Conservation (phyloP, 208 protist genomes). For the Trypanosoma conorhini region DNA sequence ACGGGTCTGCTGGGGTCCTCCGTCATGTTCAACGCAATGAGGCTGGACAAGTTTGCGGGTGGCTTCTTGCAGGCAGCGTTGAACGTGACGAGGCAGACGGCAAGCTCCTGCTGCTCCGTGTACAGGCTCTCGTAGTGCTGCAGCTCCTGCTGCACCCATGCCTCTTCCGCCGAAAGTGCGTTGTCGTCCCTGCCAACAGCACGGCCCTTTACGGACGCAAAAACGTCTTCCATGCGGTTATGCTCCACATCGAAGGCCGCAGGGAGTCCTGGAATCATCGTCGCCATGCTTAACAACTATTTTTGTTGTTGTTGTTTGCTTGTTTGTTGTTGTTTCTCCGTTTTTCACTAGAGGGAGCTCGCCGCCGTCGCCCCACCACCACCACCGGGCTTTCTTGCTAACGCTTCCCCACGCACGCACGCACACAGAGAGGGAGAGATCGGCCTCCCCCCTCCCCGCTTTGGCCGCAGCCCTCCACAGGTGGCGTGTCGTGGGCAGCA, state of each 20-base stretch:
- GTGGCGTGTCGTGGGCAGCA: no score
- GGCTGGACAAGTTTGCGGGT: constrained; percentile 24
- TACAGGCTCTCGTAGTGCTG: constrained; percentile 70
- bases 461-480: no score
- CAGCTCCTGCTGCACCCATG: constrained; percentile 81
- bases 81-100: constrained; percentile 74
- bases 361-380: no score
- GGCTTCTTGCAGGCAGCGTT: constrained; percentile 90
- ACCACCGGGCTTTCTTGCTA: no score
- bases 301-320: no score
- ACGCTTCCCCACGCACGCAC: no score
- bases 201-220: constrained; percentile 29
- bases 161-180: constrained; percentile 39
- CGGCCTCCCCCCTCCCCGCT: no score
- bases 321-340: no score
- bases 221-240: constrained; percentile 43
- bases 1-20: constrained; percentile 27
- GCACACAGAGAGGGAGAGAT: no score
- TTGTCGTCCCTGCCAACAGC: constrained; percentile 7
- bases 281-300: no score
- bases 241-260: constrained; percentile 42
- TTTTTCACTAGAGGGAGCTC: no score
- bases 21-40: constrained; percentile 28
- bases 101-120: constrained; percentile 65
- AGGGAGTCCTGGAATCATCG: constrained; percentile 68